Conservation (phyloP, 495 filamentous ascomycete species). For the Neurospora sp. region DNA sequence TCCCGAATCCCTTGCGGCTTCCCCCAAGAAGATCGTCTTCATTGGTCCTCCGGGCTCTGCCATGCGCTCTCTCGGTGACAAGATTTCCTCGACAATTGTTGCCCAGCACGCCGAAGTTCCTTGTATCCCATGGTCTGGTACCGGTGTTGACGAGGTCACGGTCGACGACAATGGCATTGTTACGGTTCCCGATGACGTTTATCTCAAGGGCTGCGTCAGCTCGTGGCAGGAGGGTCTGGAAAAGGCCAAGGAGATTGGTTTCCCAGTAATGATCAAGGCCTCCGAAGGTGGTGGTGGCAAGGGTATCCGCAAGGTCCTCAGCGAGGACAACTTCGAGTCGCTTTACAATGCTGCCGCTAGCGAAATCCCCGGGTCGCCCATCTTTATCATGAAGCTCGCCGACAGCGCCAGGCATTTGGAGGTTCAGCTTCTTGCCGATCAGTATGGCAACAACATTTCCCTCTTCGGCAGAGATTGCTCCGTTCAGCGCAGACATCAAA, state of each 20-base stretch:
- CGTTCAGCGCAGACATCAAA: slow-evolving; percentile 96
- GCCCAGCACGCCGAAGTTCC: slow-evolving; percentile 95
- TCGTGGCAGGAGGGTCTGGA: slow-evolving; percentile 80
- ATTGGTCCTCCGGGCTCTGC: slow-evolving; percentile 96
- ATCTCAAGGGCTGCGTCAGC: slow-evolving; percentile 82
- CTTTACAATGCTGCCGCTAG: slow-evolving; percentile 92
- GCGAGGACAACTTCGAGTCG: slow-evolving; percentile 69
- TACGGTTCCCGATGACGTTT: slow-evolving; percentile 77
- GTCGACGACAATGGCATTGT: slow-evolving; percentile 80
- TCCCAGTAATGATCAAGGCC: slow-evolving; percentile 99
- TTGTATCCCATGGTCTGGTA: slow-evolving; percentile 97
- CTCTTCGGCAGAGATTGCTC: slow-evolving; percentile 98
- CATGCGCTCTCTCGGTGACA: slow-evolving; percentile 98
- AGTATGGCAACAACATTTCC: slow-evolving; percentile 99
- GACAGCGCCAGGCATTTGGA: slow-evolving; percentile 95
- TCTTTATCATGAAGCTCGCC: slow-evolving; percentile 99
- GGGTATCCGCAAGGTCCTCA: slow-evolving; percentile 93
- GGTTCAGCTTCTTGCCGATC: slow-evolving; percentile 92
- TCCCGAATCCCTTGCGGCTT: slow-evolving; percentile 88
- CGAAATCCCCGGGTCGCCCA: slow-evolving; percentile 98
- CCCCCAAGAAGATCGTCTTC: slow-evolving; percentile 96
- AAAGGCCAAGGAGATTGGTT: slow-evolving; percentile 84
- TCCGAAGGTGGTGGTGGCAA: slow-evolving; percentile 99
- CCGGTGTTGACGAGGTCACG: slow-evolving; percentile 71
- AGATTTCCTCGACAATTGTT: slow-evolving; percentile 99